phyloP scores from a whole-genome alignment of 2,329 filamentous ascomycete species.

The Sporothrix mexicana region DNA sequence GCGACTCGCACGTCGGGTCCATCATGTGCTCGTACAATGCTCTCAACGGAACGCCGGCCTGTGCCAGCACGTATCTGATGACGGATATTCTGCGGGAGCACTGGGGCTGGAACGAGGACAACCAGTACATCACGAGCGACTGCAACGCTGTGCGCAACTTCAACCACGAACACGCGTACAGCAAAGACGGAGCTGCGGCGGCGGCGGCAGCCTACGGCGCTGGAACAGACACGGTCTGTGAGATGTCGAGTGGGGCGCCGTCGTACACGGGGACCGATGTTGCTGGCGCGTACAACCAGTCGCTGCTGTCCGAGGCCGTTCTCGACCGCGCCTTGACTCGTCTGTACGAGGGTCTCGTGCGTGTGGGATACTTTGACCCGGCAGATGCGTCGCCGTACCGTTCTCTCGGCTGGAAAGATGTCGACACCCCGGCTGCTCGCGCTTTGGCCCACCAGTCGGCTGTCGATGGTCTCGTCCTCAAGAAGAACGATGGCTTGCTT shows the following conservation, averaged over 20 bases:
- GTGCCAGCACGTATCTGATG: slow-evolving; percentile 66
- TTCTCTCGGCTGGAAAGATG: slow-evolving; percentile 59
- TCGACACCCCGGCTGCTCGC: slow-evolving; percentile 60
- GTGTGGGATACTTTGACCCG: slow-evolving; percentile 64
- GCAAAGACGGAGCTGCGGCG: slow-evolving; percentile 37
- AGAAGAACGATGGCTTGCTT: slow-evolving; percentile 61
- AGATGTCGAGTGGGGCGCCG: no score
- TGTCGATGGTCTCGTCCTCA: slow-evolving; percentile 53
- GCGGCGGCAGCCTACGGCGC: slow-evolving; percentile 43
- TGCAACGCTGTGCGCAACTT: slow-evolving; percentile 51
- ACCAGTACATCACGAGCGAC: slow-evolving; percentile 53
- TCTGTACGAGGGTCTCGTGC: slow-evolving; percentile 61
- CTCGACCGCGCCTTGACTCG: slow-evolving; percentile 33
- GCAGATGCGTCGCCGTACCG: slow-evolving; percentile 53
- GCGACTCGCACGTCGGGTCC: slow-evolving; percentile 61
- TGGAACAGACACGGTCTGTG: slow-evolving; percentile 47
- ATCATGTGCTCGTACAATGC: slow-evolving; percentile 70
- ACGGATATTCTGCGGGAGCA: slow-evolving; percentile 67
- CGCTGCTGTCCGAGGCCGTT: slow-evolving; percentile 50
- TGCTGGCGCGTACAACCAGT: slow-evolving; percentile 20
- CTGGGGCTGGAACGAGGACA: slow-evolving; percentile 66
- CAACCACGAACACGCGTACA: slow-evolving; percentile 39
- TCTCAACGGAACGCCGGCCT: slow-evolving; percentile 66
- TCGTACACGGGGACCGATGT: slow-evolving; percentile 39
- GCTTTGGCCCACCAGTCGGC: slow-evolving; percentile 62